Evolutionary conservation across 805 yeast species (phyloP).

Genomic region (Starmerella kuoi): DNA sequence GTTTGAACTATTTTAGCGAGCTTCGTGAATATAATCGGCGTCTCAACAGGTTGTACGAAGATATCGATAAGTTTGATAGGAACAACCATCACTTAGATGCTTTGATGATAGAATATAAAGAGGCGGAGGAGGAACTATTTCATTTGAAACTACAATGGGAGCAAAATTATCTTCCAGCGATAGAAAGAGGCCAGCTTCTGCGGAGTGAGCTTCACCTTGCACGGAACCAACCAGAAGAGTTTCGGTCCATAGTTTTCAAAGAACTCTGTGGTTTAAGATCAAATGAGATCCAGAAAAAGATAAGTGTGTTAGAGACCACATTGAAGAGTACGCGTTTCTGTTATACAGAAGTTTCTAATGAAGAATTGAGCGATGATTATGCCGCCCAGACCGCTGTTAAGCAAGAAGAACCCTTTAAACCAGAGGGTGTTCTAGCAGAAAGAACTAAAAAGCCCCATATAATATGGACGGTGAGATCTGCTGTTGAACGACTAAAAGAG

Average conservation of each 20-base stretch:
- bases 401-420: too few species aligned
- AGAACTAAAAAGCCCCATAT: background rate
- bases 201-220: slow-evolving; percentile 12
- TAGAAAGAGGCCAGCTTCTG: slow-evolving; percentile 7
- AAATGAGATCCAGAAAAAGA: background rate
- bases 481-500: background rate
- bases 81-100: slow-evolving; percentile 9
- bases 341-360: background rate
- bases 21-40: slow-evolving; percentile 10
- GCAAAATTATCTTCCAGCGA: slow-evolving; percentile 13
- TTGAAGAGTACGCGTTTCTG: background rate
- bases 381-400: too few species aligned
- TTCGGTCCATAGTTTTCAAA: background rate
- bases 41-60: slow-evolving; percentile 9
- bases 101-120: slow-evolving; percentile 6
- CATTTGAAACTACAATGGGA: slow-evolving; percentile 6
- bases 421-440: background rate
- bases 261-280: background rate
- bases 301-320: background rate
- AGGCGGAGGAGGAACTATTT: background rate
- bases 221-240: background rate
- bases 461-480: background rate
- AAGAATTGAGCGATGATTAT: background rate
- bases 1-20: slow-evolving; percentile 3
- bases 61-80: slow-evolving; percentile 5